Base-by-base conservation (phyloP, 306 rosid species). In the Prunus dulcis region DNA sequence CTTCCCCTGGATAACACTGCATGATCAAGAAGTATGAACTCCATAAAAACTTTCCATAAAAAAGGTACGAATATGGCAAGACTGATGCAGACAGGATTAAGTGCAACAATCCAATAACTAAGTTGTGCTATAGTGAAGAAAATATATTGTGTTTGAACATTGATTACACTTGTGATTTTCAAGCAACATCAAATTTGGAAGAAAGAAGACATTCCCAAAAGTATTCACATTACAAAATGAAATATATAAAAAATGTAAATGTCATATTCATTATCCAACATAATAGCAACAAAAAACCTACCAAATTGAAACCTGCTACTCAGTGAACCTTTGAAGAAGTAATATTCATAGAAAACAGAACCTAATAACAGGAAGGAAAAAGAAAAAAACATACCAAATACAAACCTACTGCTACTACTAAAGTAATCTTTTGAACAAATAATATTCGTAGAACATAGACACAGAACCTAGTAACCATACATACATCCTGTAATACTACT, bases 1-100 rank as follows among this genome's bases (percentile, higher is more conserved):
- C 99, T 92, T 95, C 99, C 67, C 86, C 93, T 15, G 98, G 99
- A 83, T 89, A 96, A 81, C 99, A 89, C 99, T 92, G 81, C 85
- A 87, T 71, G 77, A 78, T 82, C 71, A 79, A 82, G 82, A 84
- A 77, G 73, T 46, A 64, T 28, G 74, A 79, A 11, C 19, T 51
- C 34, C 25, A 81, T 32, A 70, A 81, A n/a, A 76, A 84, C 51
- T 72, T 27, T 78, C 28, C 28, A 73, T 20, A 64, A 67, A 52
- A 76, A 71, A 72, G 18, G 3, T 9, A 25, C 1, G 30, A 52
- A 20, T 14, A 63, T 0, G 0, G 46, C 13, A 74, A 47, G 57
- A 55, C 22, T 61, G 58, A 13, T 6, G 45, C 45, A 47, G 74
- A 27, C 43, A 38, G 43, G 56, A 12, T 57, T 70, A 49, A 28